A percentile compares a stretch with the other conserved stretches of the same genome.
Conservation (phyloP, 805 yeast species). For the Metschnikowia noctiluminum region DNA sequence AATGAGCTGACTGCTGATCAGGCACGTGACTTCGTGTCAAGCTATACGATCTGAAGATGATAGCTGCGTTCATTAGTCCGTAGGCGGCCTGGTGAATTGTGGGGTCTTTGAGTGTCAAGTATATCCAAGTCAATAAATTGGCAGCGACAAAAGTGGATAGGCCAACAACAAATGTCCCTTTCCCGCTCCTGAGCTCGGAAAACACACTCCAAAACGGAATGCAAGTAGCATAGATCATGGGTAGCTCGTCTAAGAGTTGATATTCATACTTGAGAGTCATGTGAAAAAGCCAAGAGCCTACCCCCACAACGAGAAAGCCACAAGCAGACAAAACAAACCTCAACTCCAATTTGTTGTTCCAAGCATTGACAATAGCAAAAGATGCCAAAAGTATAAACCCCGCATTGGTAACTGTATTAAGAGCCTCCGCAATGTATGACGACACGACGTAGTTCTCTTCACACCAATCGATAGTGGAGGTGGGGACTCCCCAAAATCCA, state of each 20-base stretch:
- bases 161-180: constrained; percentile 44
- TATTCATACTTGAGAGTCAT: constrained; percentile 90
- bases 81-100: constrained; percentile 86
- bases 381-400: constrained; percentile 51
- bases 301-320: constrained; percentile 86
- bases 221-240: constrained; percentile 98
- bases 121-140: constrained; percentile 61
- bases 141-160: constrained; percentile 51
- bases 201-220: constrained; percentile 87
- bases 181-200: constrained; percentile 48
- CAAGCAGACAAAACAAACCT: constrained; percentile 68
- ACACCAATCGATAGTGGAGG: constrained; percentile 98
- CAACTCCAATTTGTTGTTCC: constrained; percentile 57
- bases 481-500: constrained; percentile 80
- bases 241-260: constrained; percentile 91
- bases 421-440: constrained; percentile 82
- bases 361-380: constrained; percentile 62
- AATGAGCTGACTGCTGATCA: constrained; percentile 43
- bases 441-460: constrained; percentile 93
- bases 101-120: constrained; percentile 74
- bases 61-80: constrained; percentile 70
- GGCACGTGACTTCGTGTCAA: constrained; percentile 53
- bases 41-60: constrained; percentile 57
- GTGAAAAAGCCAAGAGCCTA: constrained; percentile 94
- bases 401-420: constrained; percentile 79